A percentile compares a stretch with the other conserved stretches of the same genome.
These are phyloP conservation scores for Aspergillus novofumigatus DNA, from an alignment of 2,329 filamentous ascomycete genomes.

Conservation along the genomic window DNA sequence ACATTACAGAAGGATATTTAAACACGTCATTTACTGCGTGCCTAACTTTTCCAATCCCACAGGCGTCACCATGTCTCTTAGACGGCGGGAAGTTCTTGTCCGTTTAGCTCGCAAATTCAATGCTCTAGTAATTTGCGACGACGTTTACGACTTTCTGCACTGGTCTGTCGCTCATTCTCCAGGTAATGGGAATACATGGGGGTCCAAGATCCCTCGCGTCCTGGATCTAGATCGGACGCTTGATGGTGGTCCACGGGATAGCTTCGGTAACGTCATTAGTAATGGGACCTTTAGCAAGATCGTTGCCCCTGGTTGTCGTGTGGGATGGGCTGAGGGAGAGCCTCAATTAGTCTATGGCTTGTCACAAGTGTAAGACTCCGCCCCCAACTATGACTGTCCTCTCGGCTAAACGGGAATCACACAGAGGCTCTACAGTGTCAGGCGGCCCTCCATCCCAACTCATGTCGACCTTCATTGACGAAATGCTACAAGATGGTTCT, in stretches of 20 bases:
- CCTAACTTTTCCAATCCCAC: not conserved
- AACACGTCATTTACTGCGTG: not conserved
- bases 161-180: not conserved
- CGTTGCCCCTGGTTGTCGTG: slow-evolving; percentile 69
- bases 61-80: not conserved
- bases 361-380: slow-evolving; percentile 53
- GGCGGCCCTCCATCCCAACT: slow-evolving; percentile 56
- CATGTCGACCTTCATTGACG: slow-evolving; percentile 51
- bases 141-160: not conserved
- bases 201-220: not conserved
- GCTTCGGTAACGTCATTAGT: not conserved
- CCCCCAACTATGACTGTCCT: not conserved
- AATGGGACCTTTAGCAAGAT: slow-evolving; percentile 69
- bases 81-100: not conserved
- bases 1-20: not conserved
- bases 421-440: slow-evolving; percentile 37
- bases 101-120: not conserved
- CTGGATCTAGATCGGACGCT: not conserved
- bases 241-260: not conserved
- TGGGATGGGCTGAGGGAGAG: slow-evolving; percentile 76
- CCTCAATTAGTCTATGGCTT: slow-evolving; percentile 53
- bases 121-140: not conserved
- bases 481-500: slow-evolving; percentile 47
- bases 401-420: not conserved
- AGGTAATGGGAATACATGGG: not conserved